Evolutionary conservation across 129 eudicot genomes (phyloP).

Genomic region (Lactuca saligna): DNA sequence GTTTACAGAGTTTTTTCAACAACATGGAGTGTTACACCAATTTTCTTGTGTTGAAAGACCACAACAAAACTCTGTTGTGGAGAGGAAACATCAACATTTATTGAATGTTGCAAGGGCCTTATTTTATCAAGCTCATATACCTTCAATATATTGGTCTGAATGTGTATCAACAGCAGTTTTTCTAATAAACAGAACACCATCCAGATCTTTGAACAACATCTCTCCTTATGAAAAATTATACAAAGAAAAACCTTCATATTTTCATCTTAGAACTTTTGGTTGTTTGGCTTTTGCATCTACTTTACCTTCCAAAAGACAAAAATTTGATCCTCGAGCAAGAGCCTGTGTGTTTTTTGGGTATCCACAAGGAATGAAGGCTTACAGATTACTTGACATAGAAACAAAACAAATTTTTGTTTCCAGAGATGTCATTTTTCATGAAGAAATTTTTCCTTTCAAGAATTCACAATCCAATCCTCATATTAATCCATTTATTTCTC

Average conservation of each 20-base stretch:
- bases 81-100: too few species aligned
- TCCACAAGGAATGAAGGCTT: background rate
- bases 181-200: background rate
- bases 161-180: background rate
- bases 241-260: background rate
- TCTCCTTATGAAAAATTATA: background rate
- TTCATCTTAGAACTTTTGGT: too few species aligned
- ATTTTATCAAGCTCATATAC: background rate
- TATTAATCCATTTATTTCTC: background rate
- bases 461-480: background rate
- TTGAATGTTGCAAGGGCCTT: too few species aligned
- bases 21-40: too few species aligned
- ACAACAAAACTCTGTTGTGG: too few species aligned
- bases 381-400: background rate
- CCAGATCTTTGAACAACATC: background rate
- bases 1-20: too few species aligned
- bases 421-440: background rate
- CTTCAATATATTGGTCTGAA: background rate
- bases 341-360: background rate
- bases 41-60: too few species aligned
- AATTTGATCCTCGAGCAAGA: background rate
- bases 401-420: background rate
- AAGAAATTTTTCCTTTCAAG: background rate
- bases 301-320: too few species aligned
- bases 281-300: too few species aligned